These are phyloP conservation scores for Daldinia bambusicola DNA, from an alignment of 495 filamentous ascomycete species.

Conservation along the genomic window DNA sequence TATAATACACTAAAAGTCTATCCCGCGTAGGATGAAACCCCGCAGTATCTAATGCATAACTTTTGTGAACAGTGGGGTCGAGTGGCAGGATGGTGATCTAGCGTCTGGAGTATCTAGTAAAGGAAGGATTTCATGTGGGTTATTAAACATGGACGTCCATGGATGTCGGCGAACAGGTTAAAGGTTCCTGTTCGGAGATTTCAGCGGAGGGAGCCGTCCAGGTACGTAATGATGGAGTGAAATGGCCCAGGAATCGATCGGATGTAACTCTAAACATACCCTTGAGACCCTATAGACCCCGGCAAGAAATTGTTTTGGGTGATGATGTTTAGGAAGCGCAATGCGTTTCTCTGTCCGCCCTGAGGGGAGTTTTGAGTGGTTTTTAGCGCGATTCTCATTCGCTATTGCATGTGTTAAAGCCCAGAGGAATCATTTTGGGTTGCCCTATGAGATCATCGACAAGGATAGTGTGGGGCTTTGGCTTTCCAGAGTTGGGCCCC, in stretches of 20 bases:
- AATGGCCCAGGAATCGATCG: constrained; percentile 42
- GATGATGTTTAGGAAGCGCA: constrained; percentile 27
- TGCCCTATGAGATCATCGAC: constrained; percentile 43
- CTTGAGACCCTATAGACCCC: constrained; percentile 18
- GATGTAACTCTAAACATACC: constrained; percentile 22
- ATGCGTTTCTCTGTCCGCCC: constrained; percentile 3
- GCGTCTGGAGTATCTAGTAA: too few relatives aligned
- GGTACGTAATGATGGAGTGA: constrained; percentile 34
- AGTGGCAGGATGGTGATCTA: background rate
- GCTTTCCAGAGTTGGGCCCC: constrained; percentile 32
- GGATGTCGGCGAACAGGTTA: background rate
- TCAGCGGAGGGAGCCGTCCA: background rate
- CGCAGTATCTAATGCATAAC: background rate
- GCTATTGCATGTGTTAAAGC: constrained; percentile 12
- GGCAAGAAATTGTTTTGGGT: constrained; percentile 2
- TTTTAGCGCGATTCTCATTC: constrained; percentile 25
- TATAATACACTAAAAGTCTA: background rate
- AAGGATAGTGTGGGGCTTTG: constrained; percentile 52
- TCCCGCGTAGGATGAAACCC: background rate
- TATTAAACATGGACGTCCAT: background rate
- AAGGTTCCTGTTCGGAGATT: constrained; percentile 6
- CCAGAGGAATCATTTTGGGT: constrained; percentile 14
- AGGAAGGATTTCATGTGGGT: too few relatives aligned
- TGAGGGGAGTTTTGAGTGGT: constrained; percentile 23
- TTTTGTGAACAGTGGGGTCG: background rate